Conservation (phyloP, 176 grass and related monocot species). For the Avena atlantica region DNA sequence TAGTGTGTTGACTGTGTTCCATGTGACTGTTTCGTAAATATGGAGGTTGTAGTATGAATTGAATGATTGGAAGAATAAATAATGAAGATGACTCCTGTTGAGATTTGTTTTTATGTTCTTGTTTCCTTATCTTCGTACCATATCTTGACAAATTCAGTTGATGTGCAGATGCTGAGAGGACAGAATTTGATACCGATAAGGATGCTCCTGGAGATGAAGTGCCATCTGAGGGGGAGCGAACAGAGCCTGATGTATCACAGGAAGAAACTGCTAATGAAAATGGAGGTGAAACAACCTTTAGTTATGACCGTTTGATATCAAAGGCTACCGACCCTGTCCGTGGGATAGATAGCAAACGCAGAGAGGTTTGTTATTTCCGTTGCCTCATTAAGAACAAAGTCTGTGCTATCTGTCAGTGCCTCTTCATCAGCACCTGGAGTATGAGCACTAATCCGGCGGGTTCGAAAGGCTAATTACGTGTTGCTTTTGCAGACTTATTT, state of each 20-base stretch:
- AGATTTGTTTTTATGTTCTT: slow-evolving; percentile 20
- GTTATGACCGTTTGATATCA: slow-evolving; percentile 83
- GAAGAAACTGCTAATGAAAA: slow-evolving; percentile 71
- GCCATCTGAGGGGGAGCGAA: slow-evolving; percentile 41
- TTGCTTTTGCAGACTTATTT: slow-evolving; percentile 83
- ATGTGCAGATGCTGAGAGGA: slow-evolving; percentile 58
- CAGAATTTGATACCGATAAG: slow-evolving; percentile 52
- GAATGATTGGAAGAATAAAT: slow-evolving; percentile 1
- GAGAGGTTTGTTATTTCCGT: slow-evolving; percentile 74
- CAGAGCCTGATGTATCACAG: slow-evolving; percentile 58
- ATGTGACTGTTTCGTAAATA: slow-evolving; percentile 25
- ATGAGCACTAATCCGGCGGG: neutral
- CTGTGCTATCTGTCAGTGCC: neutral
- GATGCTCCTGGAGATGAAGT: slow-evolving; percentile 52
- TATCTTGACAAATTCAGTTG: slow-evolving; percentile 31
- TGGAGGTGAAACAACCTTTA: slow-evolving; percentile 74
- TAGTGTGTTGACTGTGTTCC: neutral
- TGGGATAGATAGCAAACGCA: slow-evolving; percentile 86
- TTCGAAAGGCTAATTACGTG: slow-evolving; percentile 30
- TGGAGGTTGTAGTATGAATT: neutral
- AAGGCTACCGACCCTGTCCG: slow-evolving; percentile 79
- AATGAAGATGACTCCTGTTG: neutral
- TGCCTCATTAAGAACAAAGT: slow-evolving; percentile 14
- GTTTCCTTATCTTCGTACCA: neutral
- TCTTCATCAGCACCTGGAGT: neutral